Conservation (phyloP, 1,284 basidiomycete species). For the Bondarzewia mesenterica region DNA sequence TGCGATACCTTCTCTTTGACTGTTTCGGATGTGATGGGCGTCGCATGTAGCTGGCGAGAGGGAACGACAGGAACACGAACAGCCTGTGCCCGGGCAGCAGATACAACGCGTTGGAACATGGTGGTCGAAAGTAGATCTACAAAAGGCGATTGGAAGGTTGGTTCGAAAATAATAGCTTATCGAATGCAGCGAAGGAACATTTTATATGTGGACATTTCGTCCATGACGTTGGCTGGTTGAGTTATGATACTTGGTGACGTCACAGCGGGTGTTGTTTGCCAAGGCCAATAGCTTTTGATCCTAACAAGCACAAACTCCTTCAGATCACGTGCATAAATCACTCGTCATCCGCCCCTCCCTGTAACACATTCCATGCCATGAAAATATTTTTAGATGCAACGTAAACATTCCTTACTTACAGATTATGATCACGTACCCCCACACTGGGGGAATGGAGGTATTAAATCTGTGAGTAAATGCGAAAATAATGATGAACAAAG, state of each 20-base stretch:
- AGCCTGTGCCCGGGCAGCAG: constrained; percentile 4
- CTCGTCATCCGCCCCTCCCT: too few species aligned
- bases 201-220: background rate
- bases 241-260: background rate
- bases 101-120: constrained; percentile 11
- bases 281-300: background rate
- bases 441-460: too few species aligned
- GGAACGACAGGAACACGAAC: constrained; percentile 1
- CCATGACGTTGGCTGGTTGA: background rate
- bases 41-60: constrained; percentile 36
- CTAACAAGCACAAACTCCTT: background rate
- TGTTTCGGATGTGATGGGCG: constrained; percentile 38
- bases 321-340: too few species aligned
- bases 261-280: too few species aligned
- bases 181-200: constrained; percentile 5
- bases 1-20: constrained; percentile 59
- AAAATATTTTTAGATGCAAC: too few species aligned
- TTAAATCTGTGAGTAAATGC: too few species aligned
- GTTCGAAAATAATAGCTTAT: too few species aligned
- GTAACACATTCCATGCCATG: too few species aligned
- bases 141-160: too few species aligned
- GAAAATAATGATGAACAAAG: too few species aligned
- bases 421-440: too few species aligned
- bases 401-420: too few species aligned
- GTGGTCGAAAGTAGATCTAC: background rate